These are phyloP conservation scores for Chaetomiaceae sp. DNA, from an alignment of 2,329 filamentous ascomycete genomes.

Conservation along the genomic window DNA sequence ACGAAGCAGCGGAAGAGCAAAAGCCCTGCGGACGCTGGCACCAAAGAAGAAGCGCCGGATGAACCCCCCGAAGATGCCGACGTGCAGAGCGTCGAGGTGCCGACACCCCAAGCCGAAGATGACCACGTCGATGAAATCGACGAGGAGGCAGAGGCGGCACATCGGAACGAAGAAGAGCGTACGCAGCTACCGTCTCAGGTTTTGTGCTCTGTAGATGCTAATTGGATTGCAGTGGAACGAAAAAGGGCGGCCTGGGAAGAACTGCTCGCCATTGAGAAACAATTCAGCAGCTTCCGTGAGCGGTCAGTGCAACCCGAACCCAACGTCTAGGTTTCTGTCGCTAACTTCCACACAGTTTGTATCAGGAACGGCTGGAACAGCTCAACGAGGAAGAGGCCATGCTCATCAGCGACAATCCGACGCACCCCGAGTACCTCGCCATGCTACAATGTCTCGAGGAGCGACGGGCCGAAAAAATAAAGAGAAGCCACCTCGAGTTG, in stretches of 20 bases:
- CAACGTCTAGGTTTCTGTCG: not conserved
- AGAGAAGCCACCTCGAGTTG: constrained; percentile 68
- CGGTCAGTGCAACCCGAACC: constrained; percentile 46
- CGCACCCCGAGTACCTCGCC: constrained; percentile 85
- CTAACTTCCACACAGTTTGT: constrained; percentile 55
- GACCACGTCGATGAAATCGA: constrained; percentile 52
- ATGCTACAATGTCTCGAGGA: constrained; percentile 86
- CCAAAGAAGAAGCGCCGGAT: constrained; percentile 24
- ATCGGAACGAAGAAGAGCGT: constrained; percentile 62
- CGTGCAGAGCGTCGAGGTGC: constrained; percentile 33
- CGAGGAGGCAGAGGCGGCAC: constrained; percentile 54
- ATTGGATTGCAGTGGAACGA: constrained; percentile 57
- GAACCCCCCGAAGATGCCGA: constrained; percentile 32
- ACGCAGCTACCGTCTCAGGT: constrained; percentile 30
- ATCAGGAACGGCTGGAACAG: constrained; percentile 80
- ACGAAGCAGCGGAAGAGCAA: constrained; percentile 38
- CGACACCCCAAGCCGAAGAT: constrained; percentile 46
- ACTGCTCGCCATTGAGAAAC: constrained; percentile 74
- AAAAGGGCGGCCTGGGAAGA: constrained; percentile 78
- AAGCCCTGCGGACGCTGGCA: constrained; percentile 24
- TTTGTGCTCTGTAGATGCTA: constrained; percentile 4
- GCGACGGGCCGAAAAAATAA: constrained; percentile 73
- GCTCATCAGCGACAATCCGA: constrained; percentile 54
- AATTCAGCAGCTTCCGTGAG: constrained; percentile 81
- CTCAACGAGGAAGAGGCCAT: constrained; percentile 67